Base-by-base conservation (phyloP, 176 grass and related monocot species). In the maize (Zea mays) region DNA sequence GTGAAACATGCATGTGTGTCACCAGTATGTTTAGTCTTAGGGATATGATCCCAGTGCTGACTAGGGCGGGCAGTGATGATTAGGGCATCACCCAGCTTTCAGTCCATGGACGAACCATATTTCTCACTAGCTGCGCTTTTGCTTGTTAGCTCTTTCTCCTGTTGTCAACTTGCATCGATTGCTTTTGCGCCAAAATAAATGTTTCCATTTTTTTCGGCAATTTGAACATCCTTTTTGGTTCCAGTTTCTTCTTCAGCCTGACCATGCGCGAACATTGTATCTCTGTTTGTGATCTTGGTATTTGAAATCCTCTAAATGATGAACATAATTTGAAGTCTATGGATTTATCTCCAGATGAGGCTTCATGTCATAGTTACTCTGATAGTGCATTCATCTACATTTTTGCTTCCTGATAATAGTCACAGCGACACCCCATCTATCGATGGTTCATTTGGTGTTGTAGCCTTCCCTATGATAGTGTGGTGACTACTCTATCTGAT, bases 221-320 rank as follows among this genome's bases (percentile, higher is more conserved):
- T 43, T 44, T 20, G 39, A 20, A 7, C 20, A 35, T 20, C 3
- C 17, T 57, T 64, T 41, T 15, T 14, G 3, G 15, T 40, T 42
- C 15, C 7, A 9, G 15, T 67, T 67, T 67, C 16, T 42, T 66
- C 46, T 21, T 3, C 27, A 48, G 6, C 11, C 3, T 34, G 21
- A 2, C 3, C 12, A 15, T 49, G 21, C 6, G 4, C 9, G 36
- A 51, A 10, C 14, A 72, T 42, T 42, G n/a, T 17, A 21, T 7
- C 55, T 65, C 19, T 83, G 5, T 42, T 75, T 45, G 0, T 37
- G 14, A 14, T 21, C 15, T 40, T 66, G 14, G 45, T 44, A 44
- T 12, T 66, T 11, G 1, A 17, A 47, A 57, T 73, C 75, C 75
- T 70, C 86, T 76, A 84, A 52, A 71, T 75, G 86, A 39, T 39